Evolutionary conservation across 2,329 filamentous ascomycete genomes (phyloP).

Genomic region (Xenosphaeropsis pyriputrescens): DNA sequence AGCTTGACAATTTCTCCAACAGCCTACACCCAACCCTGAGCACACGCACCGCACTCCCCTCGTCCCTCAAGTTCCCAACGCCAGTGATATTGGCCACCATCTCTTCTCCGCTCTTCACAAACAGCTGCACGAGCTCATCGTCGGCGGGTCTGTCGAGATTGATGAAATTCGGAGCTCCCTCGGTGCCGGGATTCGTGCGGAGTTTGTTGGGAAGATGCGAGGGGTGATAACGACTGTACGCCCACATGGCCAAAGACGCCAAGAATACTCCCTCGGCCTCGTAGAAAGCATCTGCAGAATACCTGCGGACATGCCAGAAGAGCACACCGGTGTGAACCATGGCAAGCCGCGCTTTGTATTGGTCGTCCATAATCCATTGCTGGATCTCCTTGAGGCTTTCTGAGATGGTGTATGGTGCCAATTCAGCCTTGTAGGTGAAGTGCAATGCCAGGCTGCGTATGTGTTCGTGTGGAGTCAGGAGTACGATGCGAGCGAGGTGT

Average conservation of each 20-base stretch:
- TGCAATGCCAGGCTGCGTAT: slow-evolving; percentile 8
- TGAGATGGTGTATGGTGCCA: background rate
- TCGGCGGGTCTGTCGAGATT: slow-evolving; percentile 39
- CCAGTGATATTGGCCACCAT: slow-evolving; percentile 36
- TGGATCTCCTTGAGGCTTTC: slow-evolving; percentile 17
- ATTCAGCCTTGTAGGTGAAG: slow-evolving; percentile 1
- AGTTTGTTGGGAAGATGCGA: too few relatives aligned
- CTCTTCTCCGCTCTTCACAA: slow-evolving; percentile 30
- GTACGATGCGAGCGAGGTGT: slow-evolving; percentile 24
- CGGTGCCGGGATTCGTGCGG: background rate
- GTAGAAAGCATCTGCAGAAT: slow-evolving; percentile 29
- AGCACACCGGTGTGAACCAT: slow-evolving; percentile 35
- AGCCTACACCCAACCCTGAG: slow-evolving; percentile 23
- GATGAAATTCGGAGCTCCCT: slow-evolving; percentile 23
- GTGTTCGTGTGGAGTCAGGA: slow-evolving; percentile 20
- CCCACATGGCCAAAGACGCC: slow-evolving; percentile 30
- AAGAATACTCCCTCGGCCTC: slow-evolving; percentile 29
- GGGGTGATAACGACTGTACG: slow-evolving; percentile 14
- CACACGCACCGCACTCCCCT: slow-evolving; percentile 21
- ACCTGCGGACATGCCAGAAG: slow-evolving; percentile 36
- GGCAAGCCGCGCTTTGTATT: slow-evolving; percentile 40
- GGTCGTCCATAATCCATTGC: slow-evolving; percentile 33
- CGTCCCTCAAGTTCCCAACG: slow-evolving; percentile 31
- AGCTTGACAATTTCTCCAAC: slow-evolving; percentile 14
- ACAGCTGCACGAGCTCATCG: slow-evolving; percentile 41